Percentiles rank a stretch among this genome's conserved stretches.
phyloP scores from a whole-genome alignment of 345 rosid genomes.

The Turritis glabra region DNA sequence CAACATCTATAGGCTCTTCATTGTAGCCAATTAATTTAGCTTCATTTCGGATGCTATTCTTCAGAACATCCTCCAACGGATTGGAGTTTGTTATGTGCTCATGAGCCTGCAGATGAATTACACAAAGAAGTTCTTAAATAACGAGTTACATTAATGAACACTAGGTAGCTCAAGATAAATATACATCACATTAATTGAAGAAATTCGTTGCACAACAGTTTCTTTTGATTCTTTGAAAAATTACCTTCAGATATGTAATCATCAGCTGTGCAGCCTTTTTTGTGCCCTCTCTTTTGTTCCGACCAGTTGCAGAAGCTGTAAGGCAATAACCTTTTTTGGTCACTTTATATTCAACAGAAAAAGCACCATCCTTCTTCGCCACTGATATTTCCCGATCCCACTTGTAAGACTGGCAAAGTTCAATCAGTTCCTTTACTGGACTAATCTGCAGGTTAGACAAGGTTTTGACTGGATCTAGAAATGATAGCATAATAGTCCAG shows the following conservation, averaged over 20 bases:
- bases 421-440: constrained; percentile 68
- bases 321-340: constrained; percentile 39
- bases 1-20: constrained; percentile 63
- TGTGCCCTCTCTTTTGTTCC: constrained; percentile 58
- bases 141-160: constrained; percentile 17
- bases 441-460: constrained; percentile 64
- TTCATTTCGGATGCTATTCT: constrained; percentile 49
- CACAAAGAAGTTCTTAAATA: constrained; percentile 10
- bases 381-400: constrained; percentile 44
- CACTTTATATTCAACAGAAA: constrained; percentile 55
- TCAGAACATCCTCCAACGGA: constrained; percentile 59
- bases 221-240: constrained; percentile 36
- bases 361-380: constrained; percentile 45
- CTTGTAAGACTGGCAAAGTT: constrained; percentile 66
- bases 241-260: constrained; percentile 65
- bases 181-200: constrained; percentile 20
- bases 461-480: constrained; percentile 60
- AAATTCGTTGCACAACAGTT: not conserved
- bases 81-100: constrained; percentile 51
- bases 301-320: constrained; percentile 49
- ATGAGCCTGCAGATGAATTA: constrained; percentile 52
- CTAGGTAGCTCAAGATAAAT: constrained; percentile 16
- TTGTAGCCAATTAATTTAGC: constrained; percentile 79
- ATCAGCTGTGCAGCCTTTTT: constrained; percentile 58
- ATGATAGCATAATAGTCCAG: constrained; percentile 74